Evolutionary conservation across 148 eudicot genomes (phyloP).

Genomic region (Beta vulgaris): DNA sequence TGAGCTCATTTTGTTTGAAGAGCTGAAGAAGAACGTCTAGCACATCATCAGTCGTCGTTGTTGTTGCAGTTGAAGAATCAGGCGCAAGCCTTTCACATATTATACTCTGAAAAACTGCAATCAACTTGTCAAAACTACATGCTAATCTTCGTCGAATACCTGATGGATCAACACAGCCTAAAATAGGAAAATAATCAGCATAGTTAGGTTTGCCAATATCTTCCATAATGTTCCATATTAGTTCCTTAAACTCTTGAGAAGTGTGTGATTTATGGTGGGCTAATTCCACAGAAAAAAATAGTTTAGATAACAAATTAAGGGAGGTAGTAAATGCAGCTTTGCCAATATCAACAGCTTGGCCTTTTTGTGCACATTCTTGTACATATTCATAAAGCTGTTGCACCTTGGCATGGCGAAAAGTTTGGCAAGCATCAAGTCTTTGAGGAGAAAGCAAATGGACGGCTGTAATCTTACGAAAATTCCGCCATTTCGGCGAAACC

Average conservation of each 20-base stretch:
- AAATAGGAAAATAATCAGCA: constrained; percentile 41
- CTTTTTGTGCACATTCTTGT: constrained; percentile 1
- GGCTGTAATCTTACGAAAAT: constrained; percentile 16
- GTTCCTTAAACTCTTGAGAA: constrained; percentile 23
- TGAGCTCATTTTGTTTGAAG: constrained; percentile 9
- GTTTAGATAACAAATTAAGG: constrained; percentile 16
- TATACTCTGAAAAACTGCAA: constrained; percentile 40
- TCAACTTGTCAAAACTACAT: constrained; percentile 46
- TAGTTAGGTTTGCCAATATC: constrained; percentile 46
- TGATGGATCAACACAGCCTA: constrained; percentile 41
- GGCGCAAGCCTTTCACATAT: not conserved
- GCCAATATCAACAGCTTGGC: constrained; percentile 23
- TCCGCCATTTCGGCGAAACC: constrained; percentile 19
- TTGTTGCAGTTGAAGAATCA: not conserved
- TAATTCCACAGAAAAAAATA: constrained; percentile 19
- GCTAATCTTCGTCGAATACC: constrained; percentile 40
- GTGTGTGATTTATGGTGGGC: constrained; percentile 11
- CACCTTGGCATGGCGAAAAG: constrained; percentile 25
- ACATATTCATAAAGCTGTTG: constrained; percentile 12
- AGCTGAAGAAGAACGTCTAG: constrained; percentile 21
- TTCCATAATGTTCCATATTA: constrained; percentile 27
- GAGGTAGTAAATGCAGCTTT: constrained; percentile 23
- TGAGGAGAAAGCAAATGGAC: constrained; percentile 21
- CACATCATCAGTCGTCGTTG: constrained; percentile 12
- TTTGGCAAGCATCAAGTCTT: constrained; percentile 17